phyloP scores from a whole-genome alignment of 2,329 filamentous ascomycete genomes.

The Talaromyces funiculosus region DNA sequence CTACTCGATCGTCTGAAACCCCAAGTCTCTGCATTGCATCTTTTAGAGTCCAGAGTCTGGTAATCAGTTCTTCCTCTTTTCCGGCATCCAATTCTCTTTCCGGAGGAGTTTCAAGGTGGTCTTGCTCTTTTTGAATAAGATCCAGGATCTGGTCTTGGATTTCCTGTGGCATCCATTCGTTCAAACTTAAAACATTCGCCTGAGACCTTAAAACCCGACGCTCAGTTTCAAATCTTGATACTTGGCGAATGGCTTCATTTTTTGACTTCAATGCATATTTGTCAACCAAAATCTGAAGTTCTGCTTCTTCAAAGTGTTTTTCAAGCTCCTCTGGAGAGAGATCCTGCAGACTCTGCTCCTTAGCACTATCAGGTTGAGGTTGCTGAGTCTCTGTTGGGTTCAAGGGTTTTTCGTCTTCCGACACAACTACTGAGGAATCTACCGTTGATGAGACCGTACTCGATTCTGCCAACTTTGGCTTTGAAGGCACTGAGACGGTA shows the following conservation, averaged over 20 bases:
- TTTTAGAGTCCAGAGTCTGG: constrained; percentile 79
- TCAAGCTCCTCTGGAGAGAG: constrained; percentile 86
- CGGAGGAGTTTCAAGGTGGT: constrained; percentile 30
- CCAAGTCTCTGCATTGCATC: constrained; percentile 63
- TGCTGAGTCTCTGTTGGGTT: constrained; percentile 15
- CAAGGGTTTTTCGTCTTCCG: constrained; percentile 24
- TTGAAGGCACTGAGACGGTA: constrained; percentile 86
- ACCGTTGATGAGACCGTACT: constrained; percentile 25
- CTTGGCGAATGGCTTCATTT: constrained; percentile 72
- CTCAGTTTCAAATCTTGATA: constrained; percentile 75
- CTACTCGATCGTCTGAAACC: constrained; percentile 60
- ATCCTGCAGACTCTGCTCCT: constrained; percentile 41
- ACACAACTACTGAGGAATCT: constrained; percentile 23
- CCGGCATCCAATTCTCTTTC: constrained; percentile 21
- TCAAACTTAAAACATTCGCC: constrained; percentile 65
- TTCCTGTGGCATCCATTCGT: constrained; percentile 74
- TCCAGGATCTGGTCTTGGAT: constrained; percentile 72
- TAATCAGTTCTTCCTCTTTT: constrained; percentile 69
- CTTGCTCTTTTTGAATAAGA: constrained; percentile 44
- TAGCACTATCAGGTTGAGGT: constrained; percentile 17
- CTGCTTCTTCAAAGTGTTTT: constrained; percentile 79
- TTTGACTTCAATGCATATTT: constrained; percentile 73
- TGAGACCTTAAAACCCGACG: constrained; percentile 73
- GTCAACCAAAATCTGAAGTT: constrained; percentile 81
- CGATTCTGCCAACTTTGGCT: constrained; percentile 53